These are phyloP conservation scores for Populus pruinosa DNA, from an alignment of 345 rosid species.

Conservation along the genomic window DNA sequence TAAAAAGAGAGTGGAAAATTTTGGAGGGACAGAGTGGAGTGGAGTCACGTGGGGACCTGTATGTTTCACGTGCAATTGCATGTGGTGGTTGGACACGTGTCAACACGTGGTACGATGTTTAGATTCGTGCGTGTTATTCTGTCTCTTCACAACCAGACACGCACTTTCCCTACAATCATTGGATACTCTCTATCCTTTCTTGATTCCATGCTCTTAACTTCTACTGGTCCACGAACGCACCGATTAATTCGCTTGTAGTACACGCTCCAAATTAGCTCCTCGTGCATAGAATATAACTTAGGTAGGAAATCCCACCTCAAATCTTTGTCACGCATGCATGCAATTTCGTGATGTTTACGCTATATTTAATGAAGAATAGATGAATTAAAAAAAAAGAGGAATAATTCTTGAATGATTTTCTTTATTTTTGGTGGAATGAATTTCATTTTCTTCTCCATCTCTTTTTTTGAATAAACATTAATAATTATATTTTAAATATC, in stretches of 20 bases:
- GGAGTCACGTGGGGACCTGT: slow-evolving; percentile 27
- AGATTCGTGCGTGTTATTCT: slow-evolving; percentile 36
- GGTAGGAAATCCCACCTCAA: not conserved
- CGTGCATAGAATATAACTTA: not conserved
- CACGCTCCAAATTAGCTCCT: not conserved
- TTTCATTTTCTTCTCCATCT: too few relatives aligned
- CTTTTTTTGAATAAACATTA: too few relatives aligned
- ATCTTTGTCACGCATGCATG: fast-evolving
- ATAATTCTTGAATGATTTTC: too few relatives aligned
- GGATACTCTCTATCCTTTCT: slow-evolving; percentile 17
- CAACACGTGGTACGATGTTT: slow-evolving; percentile 21
- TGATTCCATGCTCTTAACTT: not conserved
- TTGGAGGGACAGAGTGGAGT: not conserved
- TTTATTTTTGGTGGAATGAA: too few relatives aligned
- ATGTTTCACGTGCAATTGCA: slow-evolving; percentile 32
- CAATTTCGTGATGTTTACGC: too few relatives aligned
- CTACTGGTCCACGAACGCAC: not conserved
- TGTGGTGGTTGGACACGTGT: slow-evolving; percentile 14
- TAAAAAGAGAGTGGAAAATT: not conserved
- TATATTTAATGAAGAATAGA: too few relatives aligned
- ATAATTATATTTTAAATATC: too few relatives aligned
- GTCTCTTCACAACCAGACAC: slow-evolving; percentile 37
- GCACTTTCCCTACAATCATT: slow-evolving; percentile 36
- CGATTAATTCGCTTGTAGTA: not conserved
- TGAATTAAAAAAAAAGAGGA: too few relatives aligned